Evolutionary conservation across 345 rosid genomes (phyloP), one percentile per base, ranked within the genome.

Genomic region (Salix koriyanagi): DNA sequence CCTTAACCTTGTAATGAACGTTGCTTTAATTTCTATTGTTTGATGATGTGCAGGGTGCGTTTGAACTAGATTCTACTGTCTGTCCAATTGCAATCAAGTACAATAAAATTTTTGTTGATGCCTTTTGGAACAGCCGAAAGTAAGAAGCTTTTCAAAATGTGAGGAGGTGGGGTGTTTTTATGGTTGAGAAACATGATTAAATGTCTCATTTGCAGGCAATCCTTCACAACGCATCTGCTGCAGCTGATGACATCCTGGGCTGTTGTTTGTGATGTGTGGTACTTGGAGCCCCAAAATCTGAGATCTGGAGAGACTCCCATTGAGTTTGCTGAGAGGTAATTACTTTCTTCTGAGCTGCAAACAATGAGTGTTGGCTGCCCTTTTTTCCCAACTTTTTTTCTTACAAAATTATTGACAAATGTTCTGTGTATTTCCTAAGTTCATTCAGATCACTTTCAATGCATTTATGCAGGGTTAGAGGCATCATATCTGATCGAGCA

Each of bases 211-310:
- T 82, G 83, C 92, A 96, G 98, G 83, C 99, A 96, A 78, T 96
- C 99, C 71, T 96, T 96, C 86, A 92, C 99, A 39, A 94, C 74
- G 91, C 99, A 96, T 87, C 90, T 96, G 79, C 87, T 94, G 84
- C 99, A 89, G 83, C 97, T 96, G 77, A 94, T 96, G 99, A 92
- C 98, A 77, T 90, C 98, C 16, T 96, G 99, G 99, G 98, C 99
- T 72, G 99, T 96, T 77, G 99, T 96, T 80, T 96, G 99, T 87
- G 99, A 96, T 56, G 97, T 96, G 44, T 96, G 99, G 98, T 96
- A 92, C 82, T 85, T 96, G 84, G 99, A 94, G 84, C 97, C 99
- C 28, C 98, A 96, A 77, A 92, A 81, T 52, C 80, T 92, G 77
- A 91, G 75, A 85, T 91, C 93, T 15, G 97, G 97, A 60, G 99